phyloP scores from a whole-genome alignment of 2,329 filamentous ascomycete genomes.

The Phaeomoniella chlamydospora region DNA sequence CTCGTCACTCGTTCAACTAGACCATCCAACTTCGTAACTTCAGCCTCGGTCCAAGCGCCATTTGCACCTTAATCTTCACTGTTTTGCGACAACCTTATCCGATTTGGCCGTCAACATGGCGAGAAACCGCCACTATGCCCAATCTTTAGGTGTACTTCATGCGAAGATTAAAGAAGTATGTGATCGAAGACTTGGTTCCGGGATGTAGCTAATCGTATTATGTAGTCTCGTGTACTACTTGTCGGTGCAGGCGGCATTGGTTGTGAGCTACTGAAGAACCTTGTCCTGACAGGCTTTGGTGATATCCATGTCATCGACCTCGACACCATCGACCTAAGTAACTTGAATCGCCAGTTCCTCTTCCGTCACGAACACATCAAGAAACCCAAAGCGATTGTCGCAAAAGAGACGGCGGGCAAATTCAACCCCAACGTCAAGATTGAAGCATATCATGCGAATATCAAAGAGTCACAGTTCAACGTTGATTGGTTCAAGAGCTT shows the following conservation, averaged over 20 bases:
- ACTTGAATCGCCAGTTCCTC: conserved; percentile 93
- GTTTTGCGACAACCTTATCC: too few relatives aligned
- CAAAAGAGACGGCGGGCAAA: conserved; percentile 74
- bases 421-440: conserved; percentile 87
- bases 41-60: too few relatives aligned
- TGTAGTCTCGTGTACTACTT: conserved; percentile 73
- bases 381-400: conserved; percentile 87
- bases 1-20: too few relatives aligned
- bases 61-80: too few relatives aligned
- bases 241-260: conserved; percentile 95
- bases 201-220: too few relatives aligned
- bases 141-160: conserved; percentile 57
- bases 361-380: conserved; percentile 97
- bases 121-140: conserved; percentile 34
- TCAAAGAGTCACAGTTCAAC: conserved; percentile 78
- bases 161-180: conserved; percentile 54
- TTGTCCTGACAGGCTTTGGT: conserved; percentile 81
- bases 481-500: conserved; percentile 75
- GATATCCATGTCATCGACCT: conserved; percentile 92
- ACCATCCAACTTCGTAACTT: too few relatives aligned
- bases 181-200: conserved; percentile 6
- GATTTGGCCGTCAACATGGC: too few relatives aligned
- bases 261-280: conserved; percentile 93
- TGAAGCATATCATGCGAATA: conserved; percentile 82
- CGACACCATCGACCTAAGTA: conserved; percentile 95